A percentile compares a stretch with the other conserved stretches of the same genome.
Conservation (phyloP, 495 filamentous ascomycete genomes). For the Opeltia flavorubescens region DNA sequence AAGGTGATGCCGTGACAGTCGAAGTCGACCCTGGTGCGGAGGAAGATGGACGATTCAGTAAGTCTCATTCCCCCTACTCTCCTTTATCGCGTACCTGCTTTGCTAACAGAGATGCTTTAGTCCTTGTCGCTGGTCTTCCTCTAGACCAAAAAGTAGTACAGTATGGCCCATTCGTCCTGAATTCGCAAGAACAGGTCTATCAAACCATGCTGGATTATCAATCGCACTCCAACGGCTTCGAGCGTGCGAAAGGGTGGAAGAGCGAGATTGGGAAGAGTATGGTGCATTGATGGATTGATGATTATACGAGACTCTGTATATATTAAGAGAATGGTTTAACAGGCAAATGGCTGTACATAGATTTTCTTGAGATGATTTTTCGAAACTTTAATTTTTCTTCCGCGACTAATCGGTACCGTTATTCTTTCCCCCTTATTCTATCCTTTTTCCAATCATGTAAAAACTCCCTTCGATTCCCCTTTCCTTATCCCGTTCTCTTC, state of each 20-base stretch:
- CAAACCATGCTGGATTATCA: conserved; percentile 86
- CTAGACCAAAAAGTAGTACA: conserved; percentile 88
- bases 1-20: conserved; percentile 58
- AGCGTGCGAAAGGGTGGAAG: conserved; percentile 67
- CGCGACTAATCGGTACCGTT: too few relatives aligned
- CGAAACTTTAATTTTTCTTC: too few relatives aligned
- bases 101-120: conserved; percentile 10
- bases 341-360: too few relatives aligned
- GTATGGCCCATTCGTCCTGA: conserved; percentile 92
- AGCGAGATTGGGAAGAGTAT: conserved; percentile 92
- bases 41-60: conserved; percentile 48
- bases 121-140: conserved; percentile 74
- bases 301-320: too few relatives aligned
- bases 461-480: too few relatives aligned
- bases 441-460: too few relatives aligned
- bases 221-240: conserved; percentile 75
- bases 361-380: too few relatives aligned
- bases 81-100: not conserved
- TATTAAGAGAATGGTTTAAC: too few relatives aligned
- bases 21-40: conserved; percentile 56
- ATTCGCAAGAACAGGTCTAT: conserved; percentile 68
- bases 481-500: too few relatives aligned
- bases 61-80: conserved; percentile 6
- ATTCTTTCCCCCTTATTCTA: too few relatives aligned
- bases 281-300: conserved; percentile 31